Evolutionary conservation across 331 rosid species (phyloP), one percentile per base, ranked within the genome.

Genomic region (Acacia pycnantha): DNA sequence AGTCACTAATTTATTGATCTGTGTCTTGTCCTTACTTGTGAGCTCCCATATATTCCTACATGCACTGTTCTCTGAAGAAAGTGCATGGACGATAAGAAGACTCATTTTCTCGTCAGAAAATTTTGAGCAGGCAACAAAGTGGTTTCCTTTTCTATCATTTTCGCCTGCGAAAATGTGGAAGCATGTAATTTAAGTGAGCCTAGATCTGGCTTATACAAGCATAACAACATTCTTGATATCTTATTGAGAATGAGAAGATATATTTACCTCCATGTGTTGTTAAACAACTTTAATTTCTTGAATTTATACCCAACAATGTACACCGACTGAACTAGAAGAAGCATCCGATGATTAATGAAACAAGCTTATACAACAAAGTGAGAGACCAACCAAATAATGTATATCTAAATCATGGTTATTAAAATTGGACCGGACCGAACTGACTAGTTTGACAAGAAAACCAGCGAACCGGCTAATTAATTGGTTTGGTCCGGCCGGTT

Each of bases 1-100:
- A 71, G 70, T 81, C 84, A 88, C 53, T 93, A 79, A 77, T 77
- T 79, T 74, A 26, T 82, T 51, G 85, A 62, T 70, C 35, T 33
- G 31, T 78, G 62, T 76, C 73, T 83, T 31, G 62, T 74, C 62
- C 29, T 18, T 1, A 40, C 61, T 76, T 83, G 72, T 80, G 74
- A 62, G 74, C 73, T 19, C 21, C 31, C 31, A 51, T 51, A 6
- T 29, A 4, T 51, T 16, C 74, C 74, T 81, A 35, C 69, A 78
- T 69, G 51, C 64, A 26, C 40, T 83, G 72, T 44, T 44, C 43
- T 73, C 54, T 37, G 31, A 79, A 76, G 74, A 22, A 51, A 80
- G 11, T 47, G 2, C 33, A 59, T 73, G 44, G 61, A 35, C 77
- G 77, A 70, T 26, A 44, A 37, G 31, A 19, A 29, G 31, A 58